Base-by-base conservation (phyloP, 1,284 basidiomycete species). In the Pterulicium gracile region DNA sequence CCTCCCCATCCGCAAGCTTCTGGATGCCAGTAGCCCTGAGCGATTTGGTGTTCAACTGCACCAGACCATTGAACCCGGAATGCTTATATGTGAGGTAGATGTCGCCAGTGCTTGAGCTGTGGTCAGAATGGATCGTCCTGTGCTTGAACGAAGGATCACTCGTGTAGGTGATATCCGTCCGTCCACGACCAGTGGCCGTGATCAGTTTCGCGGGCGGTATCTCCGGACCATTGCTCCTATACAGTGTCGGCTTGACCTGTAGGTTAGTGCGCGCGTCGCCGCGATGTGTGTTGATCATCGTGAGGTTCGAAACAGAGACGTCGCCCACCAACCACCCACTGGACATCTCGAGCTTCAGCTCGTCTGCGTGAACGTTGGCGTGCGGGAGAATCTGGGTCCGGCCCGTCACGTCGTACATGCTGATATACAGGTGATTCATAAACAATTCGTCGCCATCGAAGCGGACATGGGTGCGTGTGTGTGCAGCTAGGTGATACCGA, bases 261-360 rank as follows among this genome's bases (percentile, higher is more conserved):
- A 79, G 60, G 56, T 75, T 70, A 32, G 70, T 54, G 39, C 67
- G 56, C n/a, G 72, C 73, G 52, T 72, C 65, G 14, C 75, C 74
- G 24, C 67, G 65, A 58, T 73, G 70, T 1, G 75, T 78, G 13
- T 55, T 59, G 50, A 80, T 60, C 14, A 54, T 55, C 3, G 72
- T 66, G 48, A 56, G 58, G 24, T 69, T 61, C 19, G 64, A 61
- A 51, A 77, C 58, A 14, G 70, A 60, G 36, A 71, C 66, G 44
- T 74, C 69, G 18, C 78, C 77, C n/a, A 75, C 72, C 46, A 79
- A 67, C 70, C 73, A 79, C n/a, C 77, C 77, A 42, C 69, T 61
- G 51, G 56, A 66, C 3, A 75, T 58, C 51, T 73, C 69, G 21
- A 78, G 56, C n/a, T 54, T 47, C 47, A 72, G 50, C n/a, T 59